These are phyloP conservation scores for Magnaporthiopsis poae DNA, from an alignment of 2,329 filamentous ascomycete species.

Conservation along the genomic window DNA sequence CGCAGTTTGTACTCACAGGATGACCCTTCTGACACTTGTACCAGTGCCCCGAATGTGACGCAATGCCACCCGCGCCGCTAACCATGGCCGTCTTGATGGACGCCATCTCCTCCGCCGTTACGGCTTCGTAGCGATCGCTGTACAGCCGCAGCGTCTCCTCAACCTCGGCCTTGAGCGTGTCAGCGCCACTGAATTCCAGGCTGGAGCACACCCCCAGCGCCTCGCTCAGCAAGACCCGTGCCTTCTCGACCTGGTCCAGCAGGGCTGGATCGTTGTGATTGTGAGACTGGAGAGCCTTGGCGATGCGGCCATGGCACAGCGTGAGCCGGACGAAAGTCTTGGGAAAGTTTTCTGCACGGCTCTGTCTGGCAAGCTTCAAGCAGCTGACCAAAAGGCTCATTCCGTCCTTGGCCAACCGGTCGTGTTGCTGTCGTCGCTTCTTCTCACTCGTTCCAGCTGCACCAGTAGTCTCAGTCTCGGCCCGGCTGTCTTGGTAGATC, in stretches of 20 bases:
- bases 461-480: no score
- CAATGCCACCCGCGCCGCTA: conserved; percentile 33
- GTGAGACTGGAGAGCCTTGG: conserved; percentile 6
- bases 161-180: conserved; percentile 13
- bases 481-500: background rate
- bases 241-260: conserved; percentile 13
- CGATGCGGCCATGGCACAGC: conserved; percentile 2
- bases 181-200: conserved; percentile 8
- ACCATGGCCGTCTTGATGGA: conserved; percentile 43
- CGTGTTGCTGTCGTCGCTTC: background rate
- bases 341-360: background rate
- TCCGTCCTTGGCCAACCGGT: background rate
- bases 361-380: background rate
- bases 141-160: conserved; percentile 12
- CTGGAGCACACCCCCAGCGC: background rate
- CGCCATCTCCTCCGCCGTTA: conserved; percentile 41
- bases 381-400: background rate
- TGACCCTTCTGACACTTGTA: conserved; percentile 49
- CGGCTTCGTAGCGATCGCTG: conserved; percentile 31
- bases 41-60: conserved; percentile 42
- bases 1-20: conserved; percentile 20
- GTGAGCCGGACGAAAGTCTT: background rate
- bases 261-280: conserved; percentile 8
- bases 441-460: background rate
- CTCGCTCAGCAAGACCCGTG: conserved; percentile 13